These are phyloP conservation scores for Boletellus ananiceps DNA, from an alignment of 768 basidiomycete genomes.

Conservation along the genomic window DNA sequence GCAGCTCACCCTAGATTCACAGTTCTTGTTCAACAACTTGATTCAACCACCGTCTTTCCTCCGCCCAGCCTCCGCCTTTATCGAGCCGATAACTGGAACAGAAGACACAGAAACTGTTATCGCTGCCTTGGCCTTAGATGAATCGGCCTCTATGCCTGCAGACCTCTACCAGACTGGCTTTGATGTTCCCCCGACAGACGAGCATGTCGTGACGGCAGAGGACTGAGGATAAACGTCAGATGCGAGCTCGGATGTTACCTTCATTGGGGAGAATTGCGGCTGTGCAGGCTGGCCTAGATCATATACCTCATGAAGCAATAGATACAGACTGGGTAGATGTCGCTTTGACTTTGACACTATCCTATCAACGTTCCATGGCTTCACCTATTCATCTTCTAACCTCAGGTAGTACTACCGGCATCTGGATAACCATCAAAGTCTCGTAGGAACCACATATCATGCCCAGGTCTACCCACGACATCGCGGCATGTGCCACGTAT, in stretches of 20 bases:
- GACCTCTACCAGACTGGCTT: slow-evolving; percentile 81
- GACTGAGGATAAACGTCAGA: slow-evolving; percentile 3
- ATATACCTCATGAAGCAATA: too few relatives aligned
- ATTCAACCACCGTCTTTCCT: slow-evolving; percentile 61
- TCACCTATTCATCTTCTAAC: too few relatives aligned
- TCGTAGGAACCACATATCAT: too few relatives aligned
- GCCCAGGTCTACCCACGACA: too few relatives aligned
- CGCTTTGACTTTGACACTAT: too few relatives aligned
- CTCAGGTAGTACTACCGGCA: too few relatives aligned
- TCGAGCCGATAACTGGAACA: slow-evolving; percentile 36
- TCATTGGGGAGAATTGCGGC: too few relatives aligned
- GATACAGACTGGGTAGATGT: too few relatives aligned
- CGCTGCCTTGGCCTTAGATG: slow-evolving; percentile 48
- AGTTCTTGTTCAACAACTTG: slow-evolving; percentile 91
- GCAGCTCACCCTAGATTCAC: slow-evolving; percentile 10
- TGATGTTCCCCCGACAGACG: slow-evolving; percentile 66
- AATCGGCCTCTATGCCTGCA: slow-evolving; percentile 77
- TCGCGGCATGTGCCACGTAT: too few relatives aligned
- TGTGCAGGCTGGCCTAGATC: too few relatives aligned
- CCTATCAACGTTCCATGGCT: too few relatives aligned
- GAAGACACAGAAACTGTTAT: slow-evolving; percentile 58
- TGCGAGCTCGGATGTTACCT: neutral
- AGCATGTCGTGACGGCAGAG: slow-evolving; percentile 23
- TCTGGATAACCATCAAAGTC: too few relatives aligned
- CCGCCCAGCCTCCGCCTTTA: slow-evolving; percentile 36